These are phyloP conservation scores for Pichia ethanolica DNA, from an alignment of 805 yeast species.

Conservation along the genomic window DNA sequence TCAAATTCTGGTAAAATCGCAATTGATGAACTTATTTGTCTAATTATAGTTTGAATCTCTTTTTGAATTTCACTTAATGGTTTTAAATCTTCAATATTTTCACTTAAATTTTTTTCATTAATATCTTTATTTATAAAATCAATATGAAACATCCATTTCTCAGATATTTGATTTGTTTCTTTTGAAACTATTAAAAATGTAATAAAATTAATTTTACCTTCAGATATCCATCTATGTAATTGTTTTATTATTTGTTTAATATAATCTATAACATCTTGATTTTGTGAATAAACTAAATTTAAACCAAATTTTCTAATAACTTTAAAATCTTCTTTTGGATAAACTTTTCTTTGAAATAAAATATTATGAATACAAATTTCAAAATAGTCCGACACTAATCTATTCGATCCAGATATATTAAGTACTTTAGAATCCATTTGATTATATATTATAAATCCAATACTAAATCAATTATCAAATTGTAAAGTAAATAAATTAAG, in stretches of 20 bases:
- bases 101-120: neutral
- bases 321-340: slow-evolving; percentile 79
- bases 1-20: slow-evolving; percentile 75
- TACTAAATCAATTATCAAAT: too few relatives aligned
- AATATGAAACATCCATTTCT: slow-evolving; percentile 80
- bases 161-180: slow-evolving; percentile 60
- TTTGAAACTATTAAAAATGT: slow-evolving; percentile 69
- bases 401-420: slow-evolving; percentile 64
- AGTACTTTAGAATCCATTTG: neutral
- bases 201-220: slow-evolving; percentile 58
- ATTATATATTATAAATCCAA: too few relatives aligned
- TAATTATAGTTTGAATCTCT: slow-evolving; percentile 77
- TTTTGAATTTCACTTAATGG: slow-evolving; percentile 45
- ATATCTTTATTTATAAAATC: slow-evolving; percentile 6
- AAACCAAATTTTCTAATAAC: slow-evolving; percentile 74
- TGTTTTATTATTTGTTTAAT: slow-evolving; percentile 62
- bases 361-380: slow-evolving; percentile 75
- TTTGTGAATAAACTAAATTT: slow-evolving; percentile 61
- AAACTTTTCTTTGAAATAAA: slow-evolving; percentile 82
- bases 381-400: slow-evolving; percentile 74
- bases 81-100: neutral
- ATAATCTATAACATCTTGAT: slow-evolving; percentile 68
- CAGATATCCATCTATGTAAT: slow-evolving; percentile 64
- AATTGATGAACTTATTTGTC: slow-evolving; percentile 85
- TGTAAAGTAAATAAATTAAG: too few relatives aligned